Percentiles rank a stretch among this genome's conserved stretches.
Conservation (phyloP, 495 filamentous ascomycete species). For the Trichocladium antarcticum region DNA sequence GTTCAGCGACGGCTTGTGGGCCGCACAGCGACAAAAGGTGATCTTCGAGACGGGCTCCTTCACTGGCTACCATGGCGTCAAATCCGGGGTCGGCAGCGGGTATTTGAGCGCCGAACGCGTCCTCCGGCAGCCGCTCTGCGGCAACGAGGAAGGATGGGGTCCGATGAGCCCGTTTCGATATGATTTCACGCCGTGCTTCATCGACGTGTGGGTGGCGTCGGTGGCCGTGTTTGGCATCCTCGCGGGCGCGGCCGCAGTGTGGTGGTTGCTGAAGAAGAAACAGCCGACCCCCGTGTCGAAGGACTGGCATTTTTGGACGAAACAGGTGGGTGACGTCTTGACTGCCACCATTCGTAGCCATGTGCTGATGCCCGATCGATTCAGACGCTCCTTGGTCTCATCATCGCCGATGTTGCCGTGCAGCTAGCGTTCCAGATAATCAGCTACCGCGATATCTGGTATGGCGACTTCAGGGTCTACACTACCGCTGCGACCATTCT, state of each 20-base stretch:
- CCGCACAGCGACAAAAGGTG: conserved; percentile 28
- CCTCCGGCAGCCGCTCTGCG: conserved; percentile 60
- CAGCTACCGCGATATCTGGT: conserved; percentile 57
- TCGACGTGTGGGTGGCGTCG: conserved; percentile 69
- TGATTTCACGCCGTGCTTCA: conserved; percentile 94
- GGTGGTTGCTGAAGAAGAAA: conserved; percentile 50
- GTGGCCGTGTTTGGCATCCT: conserved; percentile 70
- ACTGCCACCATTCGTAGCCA: conserved; percentile 12
- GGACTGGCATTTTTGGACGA: conserved; percentile 93
- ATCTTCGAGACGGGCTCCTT: conserved; percentile 43
- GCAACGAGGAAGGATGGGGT: conserved; percentile 88
- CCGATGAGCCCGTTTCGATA: conserved; percentile 72
- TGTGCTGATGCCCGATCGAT: background rate
- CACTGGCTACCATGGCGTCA: conserved; percentile 36
- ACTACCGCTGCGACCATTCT: conserved; percentile 66
- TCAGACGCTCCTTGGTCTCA: conserved; percentile 57
- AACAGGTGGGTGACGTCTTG: conserved; percentile 51
- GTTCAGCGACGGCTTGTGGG: conserved; percentile 12
- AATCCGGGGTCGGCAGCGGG: conserved; percentile 29
- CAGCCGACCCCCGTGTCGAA: conserved; percentile 57
- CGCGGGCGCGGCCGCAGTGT: conserved; percentile 61
- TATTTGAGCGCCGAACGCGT: conserved; percentile 36
- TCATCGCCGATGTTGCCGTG: conserved; percentile 55
- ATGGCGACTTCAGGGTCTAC: conserved; percentile 81
- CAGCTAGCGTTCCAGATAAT: conserved; percentile 71